Percentiles rank a stretch among this genome's conserved stretches.
Conservation (phyloP, 306 rosid species). For the Sicyos edulis region DNA sequence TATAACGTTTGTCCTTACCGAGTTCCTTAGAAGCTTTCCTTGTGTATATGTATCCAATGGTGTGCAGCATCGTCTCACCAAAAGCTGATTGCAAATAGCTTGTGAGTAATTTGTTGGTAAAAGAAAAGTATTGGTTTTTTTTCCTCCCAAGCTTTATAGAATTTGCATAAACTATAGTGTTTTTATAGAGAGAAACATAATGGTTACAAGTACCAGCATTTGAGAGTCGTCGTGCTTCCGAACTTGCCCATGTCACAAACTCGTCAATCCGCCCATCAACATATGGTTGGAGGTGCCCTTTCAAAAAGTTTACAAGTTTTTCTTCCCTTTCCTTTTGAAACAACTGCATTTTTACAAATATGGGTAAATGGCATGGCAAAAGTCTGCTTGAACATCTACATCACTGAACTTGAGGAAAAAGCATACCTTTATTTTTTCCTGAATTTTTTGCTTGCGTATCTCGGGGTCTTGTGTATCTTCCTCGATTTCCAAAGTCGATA, state of each 20-base stretch:
- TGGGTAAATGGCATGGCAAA: constrained; percentile 16
- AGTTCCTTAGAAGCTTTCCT: constrained; percentile 76
- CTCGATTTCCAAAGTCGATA: constrained; percentile 58
- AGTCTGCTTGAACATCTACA: background rate
- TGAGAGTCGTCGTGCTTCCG: constrained; percentile 74
- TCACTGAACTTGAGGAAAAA: constrained; percentile 17
- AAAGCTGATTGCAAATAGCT: constrained; percentile 50
- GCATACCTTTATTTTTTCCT: constrained; percentile 62
- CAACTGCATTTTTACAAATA: constrained; percentile 34
- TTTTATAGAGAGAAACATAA: background rate
- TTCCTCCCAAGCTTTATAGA: background rate
- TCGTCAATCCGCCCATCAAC: constrained; percentile 60
- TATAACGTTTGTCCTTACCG: constrained; percentile 63
- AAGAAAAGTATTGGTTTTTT: background rate
- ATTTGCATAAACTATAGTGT: background rate
- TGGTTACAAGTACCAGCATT: constrained; percentile 42
- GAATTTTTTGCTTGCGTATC: constrained; percentile 45
- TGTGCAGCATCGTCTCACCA: constrained; percentile 97
- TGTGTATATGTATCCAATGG: constrained; percentile 89
- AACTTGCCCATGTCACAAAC: constrained; percentile 59
- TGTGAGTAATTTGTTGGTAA: constrained; percentile 15
- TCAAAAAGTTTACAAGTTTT: constrained; percentile 51
- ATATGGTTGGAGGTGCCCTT: constrained; percentile 61
- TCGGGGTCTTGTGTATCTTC: constrained; percentile 50
- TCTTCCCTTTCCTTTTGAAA: constrained; percentile 77